phyloP scores from a whole-genome alignment of 805 yeast genomes.

The Debaryomyces maramus region DNA sequence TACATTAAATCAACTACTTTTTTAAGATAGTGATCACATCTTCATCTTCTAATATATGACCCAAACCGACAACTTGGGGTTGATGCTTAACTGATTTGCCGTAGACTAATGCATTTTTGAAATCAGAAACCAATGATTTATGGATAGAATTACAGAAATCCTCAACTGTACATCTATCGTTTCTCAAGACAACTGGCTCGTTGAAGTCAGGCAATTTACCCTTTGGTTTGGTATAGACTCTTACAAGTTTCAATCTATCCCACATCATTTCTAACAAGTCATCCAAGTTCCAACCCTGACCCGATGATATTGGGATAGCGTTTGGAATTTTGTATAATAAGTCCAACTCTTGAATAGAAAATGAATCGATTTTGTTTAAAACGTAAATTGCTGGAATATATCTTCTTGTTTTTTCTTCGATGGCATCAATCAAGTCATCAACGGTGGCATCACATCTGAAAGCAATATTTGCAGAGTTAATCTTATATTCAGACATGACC shows the following conservation, averaged over 20 bases:
- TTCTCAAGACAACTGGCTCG: conserved; percentile 91
- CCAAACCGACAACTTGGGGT: conserved; percentile 92
- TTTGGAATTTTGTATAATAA: conserved; percentile 88
- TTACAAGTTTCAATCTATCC: conserved; percentile 84
- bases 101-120: conserved; percentile 87
- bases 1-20: conserved; percentile 47
- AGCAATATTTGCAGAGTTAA: conserved; percentile 94
- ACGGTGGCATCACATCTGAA: conserved; percentile 97
- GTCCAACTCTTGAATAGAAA: conserved; percentile 91
- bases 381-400: conserved; percentile 96
- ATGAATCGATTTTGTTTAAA: conserved; percentile 92
- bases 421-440: conserved; percentile 91
- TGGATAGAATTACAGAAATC: conserved; percentile 97
- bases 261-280: conserved; percentile 94
- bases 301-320: conserved; percentile 96
- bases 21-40: conserved; percentile 95
- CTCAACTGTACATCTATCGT: conserved; percentile 80
- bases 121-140: conserved; percentile 89
- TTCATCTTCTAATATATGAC: conserved; percentile 85
- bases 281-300: conserved; percentile 95
- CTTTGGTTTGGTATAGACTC: conserved; percentile 97
- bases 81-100: conserved; percentile 97
- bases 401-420: conserved; percentile 86
- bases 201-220: conserved; percentile 90
- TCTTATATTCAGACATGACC: conserved; percentile 92